Evolutionary conservation across 2,329 filamentous ascomycete species (phyloP).

Genomic region (Paecilomyces sp.): DNA sequence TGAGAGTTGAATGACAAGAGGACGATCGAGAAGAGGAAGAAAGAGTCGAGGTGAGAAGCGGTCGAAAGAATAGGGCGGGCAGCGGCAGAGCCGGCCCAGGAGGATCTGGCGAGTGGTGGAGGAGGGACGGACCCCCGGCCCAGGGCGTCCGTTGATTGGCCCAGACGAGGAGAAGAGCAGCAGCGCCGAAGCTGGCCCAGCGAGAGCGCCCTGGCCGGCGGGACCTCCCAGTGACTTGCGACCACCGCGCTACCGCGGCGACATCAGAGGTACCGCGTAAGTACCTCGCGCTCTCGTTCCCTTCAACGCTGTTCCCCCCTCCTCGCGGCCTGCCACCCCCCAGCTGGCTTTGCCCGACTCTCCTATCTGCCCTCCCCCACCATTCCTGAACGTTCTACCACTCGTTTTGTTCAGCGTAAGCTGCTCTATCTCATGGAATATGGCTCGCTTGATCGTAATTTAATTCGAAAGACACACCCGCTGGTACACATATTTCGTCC

Average conservation of each 20-base stretch:
- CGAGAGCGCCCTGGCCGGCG: not conserved
- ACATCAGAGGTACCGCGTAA: slow-evolving; percentile 1
- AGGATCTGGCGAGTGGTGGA: slow-evolving; percentile 23
- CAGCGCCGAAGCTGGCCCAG: not conserved
- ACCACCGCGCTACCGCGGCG: slow-evolving; percentile 3
- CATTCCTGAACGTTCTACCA: slow-evolving; percentile 50
- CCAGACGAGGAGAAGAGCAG: slow-evolving; percentile 24
- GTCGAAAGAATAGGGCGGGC: slow-evolving; percentile 12
- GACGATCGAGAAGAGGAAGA: slow-evolving; percentile 7
- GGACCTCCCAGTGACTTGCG: slow-evolving; percentile 1
- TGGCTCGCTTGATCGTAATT: not conserved
- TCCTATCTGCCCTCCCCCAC: slow-evolving; percentile 25
- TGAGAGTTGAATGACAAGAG: slow-evolving; percentile 4
- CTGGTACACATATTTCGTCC: not conserved
- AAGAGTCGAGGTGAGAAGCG: slow-evolving; percentile 21
- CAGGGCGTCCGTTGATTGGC: slow-evolving; percentile 28
- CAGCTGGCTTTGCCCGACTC: slow-evolving; percentile 22
- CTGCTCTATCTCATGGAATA: slow-evolving; percentile 33
- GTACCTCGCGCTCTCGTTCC: not conserved
- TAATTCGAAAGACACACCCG: not conserved
- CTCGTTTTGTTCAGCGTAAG: slow-evolving; percentile 52
- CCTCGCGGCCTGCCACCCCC: slow-evolving; percentile 9
- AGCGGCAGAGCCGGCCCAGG: slow-evolving; percentile 20
- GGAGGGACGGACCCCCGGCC: slow-evolving; percentile 20
- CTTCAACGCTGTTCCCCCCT: not conserved